These are phyloP conservation scores for Syzygium jambos DNA, from an alignment of 345 rosid genomes.

Conservation along the genomic window DNA sequence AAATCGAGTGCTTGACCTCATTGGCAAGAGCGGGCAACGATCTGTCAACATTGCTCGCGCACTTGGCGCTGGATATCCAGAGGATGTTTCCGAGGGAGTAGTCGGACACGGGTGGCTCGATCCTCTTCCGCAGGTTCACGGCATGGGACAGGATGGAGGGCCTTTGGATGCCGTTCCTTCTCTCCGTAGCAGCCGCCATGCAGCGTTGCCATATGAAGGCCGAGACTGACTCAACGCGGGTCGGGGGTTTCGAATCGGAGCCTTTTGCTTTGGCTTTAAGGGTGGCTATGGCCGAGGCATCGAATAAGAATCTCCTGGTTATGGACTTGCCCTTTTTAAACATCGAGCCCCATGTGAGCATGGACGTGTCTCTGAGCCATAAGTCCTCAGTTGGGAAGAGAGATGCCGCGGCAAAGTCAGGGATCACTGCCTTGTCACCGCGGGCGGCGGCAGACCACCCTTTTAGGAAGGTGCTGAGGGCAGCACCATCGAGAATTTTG, in stretches of 20 bases:
- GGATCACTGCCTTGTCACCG: not conserved
- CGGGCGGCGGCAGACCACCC: constrained; percentile 17
- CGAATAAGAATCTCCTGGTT: constrained; percentile 27
- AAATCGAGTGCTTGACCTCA: constrained; percentile 1
- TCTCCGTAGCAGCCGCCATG: not conserved
- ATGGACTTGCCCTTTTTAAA: constrained; percentile 20
- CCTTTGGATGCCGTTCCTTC: constrained; percentile 2
- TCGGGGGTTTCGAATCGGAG: constrained; percentile 3
- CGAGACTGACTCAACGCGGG: constrained; percentile 21
- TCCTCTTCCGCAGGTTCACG: constrained; percentile 23
- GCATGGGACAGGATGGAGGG: constrained; percentile 23
- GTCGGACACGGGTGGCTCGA: constrained; percentile 14
- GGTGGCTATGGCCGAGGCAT: constrained; percentile 8
- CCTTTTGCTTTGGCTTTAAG: constrained; percentile 5
- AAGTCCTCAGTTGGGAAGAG: constrained; percentile 28
- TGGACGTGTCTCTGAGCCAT: constrained; percentile 17
- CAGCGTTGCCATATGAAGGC: constrained; percentile 31
- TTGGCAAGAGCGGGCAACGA: constrained; percentile 26
- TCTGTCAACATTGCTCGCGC: constrained; percentile 2
- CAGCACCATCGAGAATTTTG: constrained; percentile 23
- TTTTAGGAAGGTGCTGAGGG: constrained; percentile 16
- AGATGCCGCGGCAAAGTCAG: constrained; percentile 14
- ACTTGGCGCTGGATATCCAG: constrained; percentile 7
- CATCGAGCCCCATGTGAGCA: constrained; percentile 19
- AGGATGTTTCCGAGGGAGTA: constrained; percentile 33